Percentiles rank a stretch among this genome's conserved stretches.
phyloP scores from a whole-genome alignment of 2,329 filamentous ascomycete species.

The Cercospora beticola region DNA sequence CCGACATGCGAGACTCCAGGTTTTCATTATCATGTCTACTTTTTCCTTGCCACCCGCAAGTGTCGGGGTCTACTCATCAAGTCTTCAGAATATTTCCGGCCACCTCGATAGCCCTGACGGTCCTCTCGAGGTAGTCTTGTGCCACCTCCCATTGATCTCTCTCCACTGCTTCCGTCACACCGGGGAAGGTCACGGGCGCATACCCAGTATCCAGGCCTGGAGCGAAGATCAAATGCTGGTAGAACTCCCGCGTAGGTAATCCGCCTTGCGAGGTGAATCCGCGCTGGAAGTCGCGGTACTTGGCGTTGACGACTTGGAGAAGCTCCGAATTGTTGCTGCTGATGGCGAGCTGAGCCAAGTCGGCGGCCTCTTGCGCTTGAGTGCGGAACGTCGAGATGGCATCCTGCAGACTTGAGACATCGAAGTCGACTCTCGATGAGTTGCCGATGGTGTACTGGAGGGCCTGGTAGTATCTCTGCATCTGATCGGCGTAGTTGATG shows the following conservation, averaged over 20 bases:
- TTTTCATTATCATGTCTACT: neutral
- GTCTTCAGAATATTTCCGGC: constrained; percentile 26
- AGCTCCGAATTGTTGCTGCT: constrained; percentile 31
- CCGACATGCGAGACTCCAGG: neutral
- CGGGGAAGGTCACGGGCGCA: constrained; percentile 65
- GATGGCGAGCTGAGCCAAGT: constrained; percentile 17
- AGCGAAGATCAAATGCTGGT: constrained; percentile 49
- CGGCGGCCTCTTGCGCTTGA: constrained; percentile 40
- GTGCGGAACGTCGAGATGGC: constrained; percentile 49
- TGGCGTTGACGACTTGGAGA: constrained; percentile 45
- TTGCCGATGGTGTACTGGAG: constrained; percentile 38
- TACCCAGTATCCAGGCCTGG: constrained; percentile 58
- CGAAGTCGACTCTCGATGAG: constrained; percentile 46
- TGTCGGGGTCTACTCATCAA: constrained; percentile 2
- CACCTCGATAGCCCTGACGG: constrained; percentile 18
- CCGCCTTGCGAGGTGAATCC: constrained; percentile 50
- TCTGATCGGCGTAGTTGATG: constrained; percentile 43
- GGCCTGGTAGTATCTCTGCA: constrained; percentile 41
- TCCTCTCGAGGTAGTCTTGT: neutral
- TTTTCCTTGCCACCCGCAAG: neutral
- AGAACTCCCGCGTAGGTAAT: constrained; percentile 47
- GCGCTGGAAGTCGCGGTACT: constrained; percentile 48
- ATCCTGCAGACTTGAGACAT: constrained; percentile 39
- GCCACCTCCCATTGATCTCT: neutral
- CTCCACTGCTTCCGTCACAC: constrained; percentile 54